Evolutionary conservation across 768 basidiomycete species (phyloP), one percentile per base, ranked within the genome.

Genomic region (Tulasnella sp.): DNA sequence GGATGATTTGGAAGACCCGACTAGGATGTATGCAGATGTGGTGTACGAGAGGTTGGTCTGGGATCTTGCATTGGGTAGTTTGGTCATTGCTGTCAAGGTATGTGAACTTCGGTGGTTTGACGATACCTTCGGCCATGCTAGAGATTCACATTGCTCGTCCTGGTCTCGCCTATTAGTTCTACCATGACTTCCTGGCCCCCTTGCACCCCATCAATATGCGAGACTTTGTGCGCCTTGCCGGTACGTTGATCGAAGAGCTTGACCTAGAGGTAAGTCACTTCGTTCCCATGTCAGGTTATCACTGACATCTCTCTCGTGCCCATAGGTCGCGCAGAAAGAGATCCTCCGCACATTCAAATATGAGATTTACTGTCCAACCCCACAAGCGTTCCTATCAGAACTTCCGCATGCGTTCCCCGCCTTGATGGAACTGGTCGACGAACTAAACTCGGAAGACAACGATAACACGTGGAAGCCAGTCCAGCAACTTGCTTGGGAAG

Each of bases 51-150:
- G 51, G 21, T 9, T 38, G 51, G 17, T 60, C 13, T 60, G 59
- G 59, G 59, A 60, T 23, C 15, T 60, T 8, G 59, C 59, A 13
- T n/a, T 60, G 41, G 56, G 10, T n/a, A 61, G 56, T 59, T 34
- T 60, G 52, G 11, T 42, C 23, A 54, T 64, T 44, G 24, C 62
- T n/a, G 27, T 63, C 47, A 63, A 44, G 63, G 56, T 59, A 32
- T n/a, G 43, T n/a, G 15, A 42, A 32, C 34, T 38, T 5, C 7
- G 47, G 7, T 21, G n/a, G 7, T 7, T 48, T 23, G 47, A 21
- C 5, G n/a, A n/a, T 7, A 48, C 5, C 5, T 48, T 43, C 13
- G 42, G 42, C 47, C 7, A 23, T 7, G n/a, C 27, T 48, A 7
- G n/a, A 48, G 11, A 48, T n/a, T 48, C 21, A 29, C 21, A 5